A percentile compares a stretch with the other conserved stretches of the same genome.
Evolutionary conservation across 805 yeast genomes (phyloP).

Genomic region (Myxozyma vanderwaltii): DNA sequence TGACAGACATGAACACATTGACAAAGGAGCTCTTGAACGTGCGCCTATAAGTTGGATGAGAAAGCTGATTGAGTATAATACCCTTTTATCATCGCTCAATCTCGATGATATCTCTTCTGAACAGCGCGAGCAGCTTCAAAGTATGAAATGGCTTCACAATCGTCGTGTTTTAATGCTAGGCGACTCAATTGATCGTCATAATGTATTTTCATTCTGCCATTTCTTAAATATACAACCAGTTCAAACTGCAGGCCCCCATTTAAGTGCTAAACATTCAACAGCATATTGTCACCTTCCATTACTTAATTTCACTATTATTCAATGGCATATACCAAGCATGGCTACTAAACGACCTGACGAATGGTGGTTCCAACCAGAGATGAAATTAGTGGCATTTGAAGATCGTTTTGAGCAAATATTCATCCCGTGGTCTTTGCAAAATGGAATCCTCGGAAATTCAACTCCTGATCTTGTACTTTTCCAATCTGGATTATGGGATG

Average conservation of each 20-base stretch:
- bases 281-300: slow-evolving; percentile 23
- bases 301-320: slow-evolving; percentile 26
- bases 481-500: slow-evolving; percentile 32
- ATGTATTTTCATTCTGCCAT: slow-evolving; percentile 15
- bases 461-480: slow-evolving; percentile 28
- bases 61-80: neutral
- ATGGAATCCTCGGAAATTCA: neutral
- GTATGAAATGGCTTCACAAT: slow-evolving; percentile 13
- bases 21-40: neutral
- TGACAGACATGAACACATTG: neutral
- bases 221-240: slow-evolving; percentile 5
- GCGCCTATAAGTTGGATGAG: slow-evolving; percentile 9
- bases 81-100: neutral
- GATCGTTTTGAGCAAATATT: slow-evolving; percentile 22
- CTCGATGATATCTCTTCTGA: neutral
- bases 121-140: neutral
- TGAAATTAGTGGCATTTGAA: slow-evolving; percentile 28
- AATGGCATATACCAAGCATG: slow-evolving; percentile 30
- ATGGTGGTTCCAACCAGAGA: slow-evolving; percentile 28
- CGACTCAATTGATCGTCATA: slow-evolving; percentile 30
- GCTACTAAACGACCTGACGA: slow-evolving; percentile 16
- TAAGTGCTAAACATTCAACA: slow-evolving; percentile 4
- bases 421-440: neutral
- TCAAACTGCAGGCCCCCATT: neutral
- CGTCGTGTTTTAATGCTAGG: slow-evolving; percentile 23